Evolutionary conservation across 1,284 basidiomycete species (phyloP).

Genomic region (Entoloma clypeatum): DNA sequence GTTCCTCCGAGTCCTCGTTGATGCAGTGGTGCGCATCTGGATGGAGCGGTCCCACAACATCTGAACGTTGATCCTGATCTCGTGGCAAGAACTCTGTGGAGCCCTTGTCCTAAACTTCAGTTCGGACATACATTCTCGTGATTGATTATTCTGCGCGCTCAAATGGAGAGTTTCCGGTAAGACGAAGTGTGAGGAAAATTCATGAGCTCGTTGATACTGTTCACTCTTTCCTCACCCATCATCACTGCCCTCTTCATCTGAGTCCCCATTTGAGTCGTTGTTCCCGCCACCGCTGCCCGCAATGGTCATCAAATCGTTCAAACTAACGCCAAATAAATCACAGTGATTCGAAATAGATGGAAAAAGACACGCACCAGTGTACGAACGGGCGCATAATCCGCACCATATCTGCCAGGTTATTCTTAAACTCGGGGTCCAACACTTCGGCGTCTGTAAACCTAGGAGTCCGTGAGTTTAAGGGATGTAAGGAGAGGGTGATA

Average conservation of each 20-base stretch:
- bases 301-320: constrained; percentile 57
- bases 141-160: no score
- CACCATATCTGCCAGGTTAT: constrained; percentile 54
- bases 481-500: not conserved
- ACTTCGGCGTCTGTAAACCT: constrained; percentile 81
- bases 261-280: constrained; percentile 23
- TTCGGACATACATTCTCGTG: no score
- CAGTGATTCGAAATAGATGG: not conserved
- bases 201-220: no score
- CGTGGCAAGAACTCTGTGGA: no score
- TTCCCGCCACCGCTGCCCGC: constrained; percentile 29
- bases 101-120: no score
- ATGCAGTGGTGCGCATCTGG: no score
- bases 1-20: no score
- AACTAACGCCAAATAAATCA: constrained; percentile 34
- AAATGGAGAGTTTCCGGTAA: no score
- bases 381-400: constrained; percentile 71
- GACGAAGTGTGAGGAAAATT: no score
- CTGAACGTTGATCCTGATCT: no score
- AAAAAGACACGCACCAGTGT: constrained; percentile 58
- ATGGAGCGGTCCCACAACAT: no score
- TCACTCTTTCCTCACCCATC: no score
- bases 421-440: constrained; percentile 60
- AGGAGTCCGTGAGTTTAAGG: constrained; percentile 1
- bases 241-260: constrained; percentile 11